Conservation (phyloP, 352 stramenopile genomes). For the Phytophthora macrochlamydospora region DNA sequence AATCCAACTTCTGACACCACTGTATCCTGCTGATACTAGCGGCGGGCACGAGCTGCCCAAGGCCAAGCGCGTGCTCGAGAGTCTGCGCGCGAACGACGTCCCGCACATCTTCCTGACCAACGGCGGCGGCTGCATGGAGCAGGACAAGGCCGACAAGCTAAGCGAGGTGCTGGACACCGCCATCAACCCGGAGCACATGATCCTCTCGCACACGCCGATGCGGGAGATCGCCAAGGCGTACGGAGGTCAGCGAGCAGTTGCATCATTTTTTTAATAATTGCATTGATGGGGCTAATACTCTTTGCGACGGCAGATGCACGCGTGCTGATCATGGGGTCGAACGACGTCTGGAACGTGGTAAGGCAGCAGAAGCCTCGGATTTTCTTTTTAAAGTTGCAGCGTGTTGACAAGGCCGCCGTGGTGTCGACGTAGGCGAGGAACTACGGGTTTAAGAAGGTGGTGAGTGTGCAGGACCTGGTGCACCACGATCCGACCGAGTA, state of each 20-base stretch:
- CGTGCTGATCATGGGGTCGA: conserved; percentile 88
- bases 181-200: conserved; percentile 80
- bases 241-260: conserved; percentile 34
- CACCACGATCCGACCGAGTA: conserved; percentile 81
- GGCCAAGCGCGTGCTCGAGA: conserved; percentile 70
- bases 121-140: conserved; percentile 86
- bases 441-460: conserved; percentile 88
- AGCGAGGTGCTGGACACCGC: conserved; percentile 58
- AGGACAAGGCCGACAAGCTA: conserved; percentile 80
- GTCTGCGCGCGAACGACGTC: conserved; percentile 61
- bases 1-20: neutral
- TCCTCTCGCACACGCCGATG: conserved; percentile 92
- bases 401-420: neutral
- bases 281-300: no score
- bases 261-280: no score
- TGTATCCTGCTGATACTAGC: conserved; percentile 18
- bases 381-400: neutral
- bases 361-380: neutral
- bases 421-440: conserved; percentile 34
- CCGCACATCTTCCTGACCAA: conserved; percentile 93
- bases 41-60: conserved; percentile 75
- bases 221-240: conserved; percentile 70
- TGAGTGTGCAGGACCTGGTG: conserved; percentile 72
- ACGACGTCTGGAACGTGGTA: conserved; percentile 80
- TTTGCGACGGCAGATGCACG: conserved; percentile 52